Conservation (phyloP, 2,329 filamentous ascomycete genomes). For the Pseudocercospora ulei region DNA sequence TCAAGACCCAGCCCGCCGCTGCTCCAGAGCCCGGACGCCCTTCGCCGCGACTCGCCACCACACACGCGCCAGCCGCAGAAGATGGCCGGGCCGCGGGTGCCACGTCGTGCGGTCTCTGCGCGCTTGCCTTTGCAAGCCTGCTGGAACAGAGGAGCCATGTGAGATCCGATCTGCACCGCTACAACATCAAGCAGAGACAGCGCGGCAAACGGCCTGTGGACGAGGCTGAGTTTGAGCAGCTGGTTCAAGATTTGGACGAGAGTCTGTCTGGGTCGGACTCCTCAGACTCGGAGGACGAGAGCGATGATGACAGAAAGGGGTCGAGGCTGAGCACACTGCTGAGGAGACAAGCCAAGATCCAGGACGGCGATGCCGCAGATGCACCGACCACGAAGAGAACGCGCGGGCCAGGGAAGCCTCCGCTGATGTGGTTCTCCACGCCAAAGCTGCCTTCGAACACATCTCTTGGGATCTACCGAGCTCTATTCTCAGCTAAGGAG, state of each 20-base stretch:
- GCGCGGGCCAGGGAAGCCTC: slow-evolving; percentile 55
- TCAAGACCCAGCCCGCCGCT: slow-evolving; percentile 44
- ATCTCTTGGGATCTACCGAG: slow-evolving; percentile 76
- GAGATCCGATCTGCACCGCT: slow-evolving; percentile 82
- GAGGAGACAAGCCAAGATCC: slow-evolving; percentile 71
- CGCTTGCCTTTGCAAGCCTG: slow-evolving; percentile 58
- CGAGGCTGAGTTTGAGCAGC: slow-evolving; percentile 75
- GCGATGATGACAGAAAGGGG: slow-evolving; percentile 56
- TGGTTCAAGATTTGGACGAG: slow-evolving; percentile 79
- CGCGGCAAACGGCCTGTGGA: slow-evolving; percentile 61
- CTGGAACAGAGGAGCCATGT: slow-evolving; percentile 77
- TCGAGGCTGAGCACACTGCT: slow-evolving; percentile 65
- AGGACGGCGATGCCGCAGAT: slow-evolving; percentile 45
- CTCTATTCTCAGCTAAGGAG: slow-evolving; percentile 65
- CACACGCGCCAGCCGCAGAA: slow-evolving; percentile 24
- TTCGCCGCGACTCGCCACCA: slow-evolving; percentile 3
- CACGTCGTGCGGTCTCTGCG: slow-evolving; percentile 73
- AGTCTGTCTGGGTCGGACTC: slow-evolving; percentile 73
- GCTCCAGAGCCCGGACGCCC: slow-evolving; percentile 25
- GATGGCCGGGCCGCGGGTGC: slow-evolving; percentile 46
- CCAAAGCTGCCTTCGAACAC: slow-evolving; percentile 63
- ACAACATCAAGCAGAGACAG: slow-evolving; percentile 88
- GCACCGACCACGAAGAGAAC: slow-evolving; percentile 44
- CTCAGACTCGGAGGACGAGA: slow-evolving; percentile 53
- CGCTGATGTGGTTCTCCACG: slow-evolving; percentile 77